Percentiles rank a stretch among this genome's conserved stretches.
Evolutionary conservation across 2,329 filamentous ascomycete species (phyloP).

Genomic region (Podosphaera fusca): DNA sequence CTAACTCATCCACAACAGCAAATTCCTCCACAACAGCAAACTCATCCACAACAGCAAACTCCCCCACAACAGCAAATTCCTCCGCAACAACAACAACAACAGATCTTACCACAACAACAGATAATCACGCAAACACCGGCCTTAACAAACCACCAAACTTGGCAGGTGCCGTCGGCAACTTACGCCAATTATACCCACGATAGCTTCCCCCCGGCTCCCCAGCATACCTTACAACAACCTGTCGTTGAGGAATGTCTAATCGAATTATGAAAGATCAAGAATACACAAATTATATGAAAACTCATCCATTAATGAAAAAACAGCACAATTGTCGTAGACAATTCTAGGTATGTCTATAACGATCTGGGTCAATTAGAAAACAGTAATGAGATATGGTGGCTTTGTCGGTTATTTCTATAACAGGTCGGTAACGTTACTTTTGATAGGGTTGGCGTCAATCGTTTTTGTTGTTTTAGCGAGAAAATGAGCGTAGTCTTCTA

Average conservation of each 20-base stretch:
- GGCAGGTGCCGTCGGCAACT: constrained; percentile 15
- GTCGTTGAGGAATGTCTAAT: constrained; percentile 57
- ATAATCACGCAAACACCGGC: constrained; percentile 8
- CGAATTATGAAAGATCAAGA: constrained; percentile 31
- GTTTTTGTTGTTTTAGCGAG: too few relatives aligned
- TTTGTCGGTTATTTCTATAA: too few relatives aligned
- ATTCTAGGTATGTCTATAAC: too few relatives aligned
- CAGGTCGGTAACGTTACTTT: too few relatives aligned
- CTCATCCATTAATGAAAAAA: too few relatives aligned
- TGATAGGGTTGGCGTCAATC: too few relatives aligned
- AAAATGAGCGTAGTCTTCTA: too few relatives aligned
- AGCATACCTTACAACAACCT: constrained; percentile 28
- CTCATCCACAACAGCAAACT: constrained; percentile 9
- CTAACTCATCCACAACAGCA: constrained; percentile 10
- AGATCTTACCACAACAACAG: constrained; percentile 24
- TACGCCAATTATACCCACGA: constrained; percentile 33
- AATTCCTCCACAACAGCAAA: constrained; percentile 6
- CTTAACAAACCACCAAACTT: constrained; percentile 20
- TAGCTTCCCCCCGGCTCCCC: constrained; percentile 40
- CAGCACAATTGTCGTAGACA: too few relatives aligned
- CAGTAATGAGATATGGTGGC: too few relatives aligned
- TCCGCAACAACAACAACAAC: constrained; percentile 9
- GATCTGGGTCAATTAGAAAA: too few relatives aligned
- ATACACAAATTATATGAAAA: too few relatives aligned
- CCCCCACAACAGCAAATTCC: constrained; percentile 6